Percentiles rank a stretch among this genome's conserved stretches.
These are phyloP conservation scores for Volvariella surrecta DNA, from an alignment of 1,284 basidiomycete species.

Conservation along the genomic window DNA sequence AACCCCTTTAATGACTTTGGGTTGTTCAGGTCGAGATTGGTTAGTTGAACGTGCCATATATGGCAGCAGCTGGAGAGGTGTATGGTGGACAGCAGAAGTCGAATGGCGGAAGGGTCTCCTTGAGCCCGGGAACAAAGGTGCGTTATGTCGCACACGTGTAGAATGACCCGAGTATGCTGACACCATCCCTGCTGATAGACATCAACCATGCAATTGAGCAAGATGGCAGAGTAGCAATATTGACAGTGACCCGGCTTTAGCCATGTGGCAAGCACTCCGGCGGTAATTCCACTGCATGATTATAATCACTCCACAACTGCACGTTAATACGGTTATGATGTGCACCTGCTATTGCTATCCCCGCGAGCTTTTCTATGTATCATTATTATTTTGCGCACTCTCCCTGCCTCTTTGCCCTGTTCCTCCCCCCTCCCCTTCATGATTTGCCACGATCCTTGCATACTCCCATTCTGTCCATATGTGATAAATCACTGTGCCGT, in stretches of 20 bases:
- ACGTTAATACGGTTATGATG: too few relatives aligned
- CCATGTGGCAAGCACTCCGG: too few relatives aligned
- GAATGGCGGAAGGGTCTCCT: constrained; percentile 65
- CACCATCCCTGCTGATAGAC: constrained; percentile 28
- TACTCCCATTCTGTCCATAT: too few relatives aligned
- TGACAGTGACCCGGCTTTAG: constrained; percentile 44
- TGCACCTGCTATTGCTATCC: too few relatives aligned
- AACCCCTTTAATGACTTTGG: background rate
- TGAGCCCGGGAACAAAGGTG: constrained; percentile 56
- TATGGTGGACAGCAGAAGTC: constrained; percentile 65
- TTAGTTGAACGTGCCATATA: constrained; percentile 56
- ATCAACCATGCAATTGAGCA: constrained; percentile 74
- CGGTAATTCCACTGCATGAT: too few relatives aligned
- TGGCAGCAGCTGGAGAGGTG: constrained; percentile 51
- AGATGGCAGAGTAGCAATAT: constrained; percentile 69
- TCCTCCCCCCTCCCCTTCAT: too few relatives aligned
- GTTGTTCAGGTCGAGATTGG: constrained; percentile 49
- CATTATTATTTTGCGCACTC: too few relatives aligned
- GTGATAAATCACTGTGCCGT: too few relatives aligned
- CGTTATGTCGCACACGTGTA: constrained; percentile 11
- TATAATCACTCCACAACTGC: too few relatives aligned
- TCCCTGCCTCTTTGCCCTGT: too few relatives aligned
- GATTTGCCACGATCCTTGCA: too few relatives aligned
- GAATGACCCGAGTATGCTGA: background rate
- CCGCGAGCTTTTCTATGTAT: too few relatives aligned